Evolutionary conservation across 345 rosid genomes (phyloP).

Genomic region (Brassica cretica): DNA sequence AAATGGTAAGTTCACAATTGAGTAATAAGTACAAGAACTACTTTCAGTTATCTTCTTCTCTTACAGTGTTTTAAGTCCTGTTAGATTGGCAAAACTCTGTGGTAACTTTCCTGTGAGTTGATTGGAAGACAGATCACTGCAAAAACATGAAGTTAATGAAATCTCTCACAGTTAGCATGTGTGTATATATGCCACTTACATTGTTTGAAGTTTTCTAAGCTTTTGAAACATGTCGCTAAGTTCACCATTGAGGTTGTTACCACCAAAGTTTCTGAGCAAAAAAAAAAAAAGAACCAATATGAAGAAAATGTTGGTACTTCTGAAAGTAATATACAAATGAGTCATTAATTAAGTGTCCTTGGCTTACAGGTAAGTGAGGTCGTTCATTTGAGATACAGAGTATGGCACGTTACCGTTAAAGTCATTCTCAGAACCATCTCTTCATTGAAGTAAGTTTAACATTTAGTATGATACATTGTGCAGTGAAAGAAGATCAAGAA

Average conservation of each 20-base stretch:
- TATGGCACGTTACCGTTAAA: constrained; percentile 83
- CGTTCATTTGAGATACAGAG: constrained; percentile 78
- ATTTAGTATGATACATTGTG: not conserved
- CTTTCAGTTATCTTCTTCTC: constrained; percentile 18
- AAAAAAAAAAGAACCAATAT: constrained; percentile 15
- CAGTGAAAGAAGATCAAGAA: not conserved
- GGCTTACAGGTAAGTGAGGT: constrained; percentile 67
- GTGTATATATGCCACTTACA: constrained; percentile 50
- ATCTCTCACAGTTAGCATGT: not conserved
- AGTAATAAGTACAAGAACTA: constrained; percentile 3
- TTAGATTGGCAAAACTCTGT: constrained; percentile 58
- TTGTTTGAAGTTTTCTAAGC: constrained; percentile 58
- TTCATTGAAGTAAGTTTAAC: constrained; percentile 38
- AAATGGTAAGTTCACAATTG: too few species aligned
- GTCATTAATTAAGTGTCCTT: not conserved
- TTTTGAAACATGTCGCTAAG: constrained; percentile 82
- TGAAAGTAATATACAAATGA: not conserved
- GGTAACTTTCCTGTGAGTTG: constrained; percentile 70
- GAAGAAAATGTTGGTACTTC: not conserved
- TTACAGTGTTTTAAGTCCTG: constrained; percentile 65
- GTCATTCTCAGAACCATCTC: constrained; percentile 78
- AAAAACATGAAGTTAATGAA: constrained; percentile 21
- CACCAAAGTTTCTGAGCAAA: constrained; percentile 62
- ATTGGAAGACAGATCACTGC: constrained; percentile 84
- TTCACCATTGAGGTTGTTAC: constrained; percentile 74